Percentiles rank a stretch among this genome's conserved stretches.
phyloP scores from a whole-genome alignment of 345 rosid species.

The Corymbia maculata region DNA sequence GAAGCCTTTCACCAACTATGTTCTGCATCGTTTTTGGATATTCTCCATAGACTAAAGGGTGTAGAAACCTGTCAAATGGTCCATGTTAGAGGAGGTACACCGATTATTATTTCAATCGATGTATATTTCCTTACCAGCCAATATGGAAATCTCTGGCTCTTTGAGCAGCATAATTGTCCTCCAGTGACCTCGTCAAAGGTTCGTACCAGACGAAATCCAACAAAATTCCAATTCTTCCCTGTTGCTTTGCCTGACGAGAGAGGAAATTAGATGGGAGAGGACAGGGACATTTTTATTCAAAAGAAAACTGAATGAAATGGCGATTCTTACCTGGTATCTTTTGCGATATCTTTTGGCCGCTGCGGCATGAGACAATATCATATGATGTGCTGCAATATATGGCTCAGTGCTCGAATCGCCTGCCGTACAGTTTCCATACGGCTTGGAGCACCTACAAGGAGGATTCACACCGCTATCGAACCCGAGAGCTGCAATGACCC shows the following conservation, averaged over 20 bases:
- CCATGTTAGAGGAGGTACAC: not conserved
- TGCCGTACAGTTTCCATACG: constrained; percentile 37
- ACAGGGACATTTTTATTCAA: not conserved
- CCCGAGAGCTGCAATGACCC: constrained; percentile 49
- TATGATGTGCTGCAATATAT: constrained; percentile 43
- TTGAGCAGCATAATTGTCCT: constrained; percentile 52
- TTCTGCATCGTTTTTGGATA: constrained; percentile 57
- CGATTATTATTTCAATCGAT: not conserved
- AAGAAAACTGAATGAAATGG: not conserved
- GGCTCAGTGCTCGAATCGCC: constrained; percentile 59
- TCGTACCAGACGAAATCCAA: constrained; percentile 63
- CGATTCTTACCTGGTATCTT: constrained; percentile 25
- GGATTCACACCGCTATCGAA: constrained; percentile 43
- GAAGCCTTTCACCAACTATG: constrained; percentile 31
- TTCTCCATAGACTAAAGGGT: constrained; percentile 59
- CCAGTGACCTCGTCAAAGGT: constrained; percentile 40
- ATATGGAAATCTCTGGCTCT: constrained; percentile 67
- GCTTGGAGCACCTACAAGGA: constrained; percentile 49
- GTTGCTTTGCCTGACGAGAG: constrained; percentile 26
- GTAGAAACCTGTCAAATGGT: constrained; percentile 33
- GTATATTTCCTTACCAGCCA: constrained; percentile 40
- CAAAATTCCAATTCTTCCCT: constrained; percentile 56
- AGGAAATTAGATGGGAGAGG: not conserved
- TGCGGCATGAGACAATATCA: constrained; percentile 51
- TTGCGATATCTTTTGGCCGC: constrained; percentile 45